Percentiles rank a stretch among this genome's conserved stretches.
Evolutionary conservation across 2,329 filamentous ascomycete genomes (phyloP).

Genomic region (Colletotrichum sp.): DNA sequence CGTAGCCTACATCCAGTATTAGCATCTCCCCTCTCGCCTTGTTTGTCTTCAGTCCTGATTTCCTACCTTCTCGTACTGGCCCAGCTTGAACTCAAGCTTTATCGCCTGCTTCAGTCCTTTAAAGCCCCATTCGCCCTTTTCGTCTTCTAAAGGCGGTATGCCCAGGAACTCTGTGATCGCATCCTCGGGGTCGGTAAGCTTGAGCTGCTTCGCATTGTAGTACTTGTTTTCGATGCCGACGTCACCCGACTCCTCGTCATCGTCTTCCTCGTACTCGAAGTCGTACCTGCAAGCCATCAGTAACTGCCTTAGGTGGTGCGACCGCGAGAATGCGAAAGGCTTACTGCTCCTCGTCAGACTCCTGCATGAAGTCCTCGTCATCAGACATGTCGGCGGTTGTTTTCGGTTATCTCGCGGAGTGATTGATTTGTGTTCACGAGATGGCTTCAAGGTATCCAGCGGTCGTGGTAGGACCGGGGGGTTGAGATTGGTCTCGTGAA

Average conservation of each 20-base stretch:
- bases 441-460: neutral
- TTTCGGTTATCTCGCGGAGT: neutral
- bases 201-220: conserved; percentile 99
- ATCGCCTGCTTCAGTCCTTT: conserved; percentile 98
- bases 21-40: neutral
- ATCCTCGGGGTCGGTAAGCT: conserved; percentile 82
- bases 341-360: conserved; percentile 52
- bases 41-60: neutral
- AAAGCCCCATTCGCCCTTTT: conserved; percentile 99
- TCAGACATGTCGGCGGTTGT: conserved; percentile 48
- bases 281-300: conserved; percentile 67
- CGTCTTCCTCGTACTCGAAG: conserved; percentile 95
- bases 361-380: conserved; percentile 55
- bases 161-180: conserved; percentile 93
- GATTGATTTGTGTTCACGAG: neutral
- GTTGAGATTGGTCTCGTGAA: neutral
- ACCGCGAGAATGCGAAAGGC: neutral
- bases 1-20: conserved; percentile 67
- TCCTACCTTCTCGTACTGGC: conserved; percentile 79
- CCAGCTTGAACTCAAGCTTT: conserved; percentile 94
- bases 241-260: conserved; percentile 86
- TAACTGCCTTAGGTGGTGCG: neutral
- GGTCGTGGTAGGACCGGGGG: neutral
- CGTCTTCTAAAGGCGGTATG: conserved; percentile 80
- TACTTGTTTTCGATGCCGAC: conserved; percentile 99